Evolutionary conservation across 1,284 basidiomycete species (phyloP), one percentile per base, ranked within the genome.

Genomic region (Ceratobasidium sp.): DNA sequence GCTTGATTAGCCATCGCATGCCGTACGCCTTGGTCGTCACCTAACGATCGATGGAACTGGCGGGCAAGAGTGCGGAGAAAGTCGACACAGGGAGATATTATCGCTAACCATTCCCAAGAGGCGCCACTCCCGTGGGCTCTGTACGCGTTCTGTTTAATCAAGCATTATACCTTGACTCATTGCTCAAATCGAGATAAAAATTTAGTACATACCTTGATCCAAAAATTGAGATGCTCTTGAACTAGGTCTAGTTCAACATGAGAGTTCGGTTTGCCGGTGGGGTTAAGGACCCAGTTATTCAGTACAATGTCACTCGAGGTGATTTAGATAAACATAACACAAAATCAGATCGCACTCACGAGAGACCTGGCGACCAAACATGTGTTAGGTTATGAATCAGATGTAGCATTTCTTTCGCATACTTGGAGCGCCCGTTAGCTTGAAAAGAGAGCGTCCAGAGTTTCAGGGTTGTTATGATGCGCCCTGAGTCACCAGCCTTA

Each of bases 201-300:
- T 42, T 18, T 23, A 42, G 23, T n/a, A 42, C 79, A 20, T 40
- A 83, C 84, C 81, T 85, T 85, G 58, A 85, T 86, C 85, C 85
- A 86, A 70, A 82, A 86, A 67, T 86, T 87, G 68, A 85, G 60
- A 73, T 88, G 87, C 70, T 88, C 86, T 67, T 88, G 87, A 53
- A 87, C 67, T 0, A 88, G 81, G 69, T 88, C 87, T 3, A 86
- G 82, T 33, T 85, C 83, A 0, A 86, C 81, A 68, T 80, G 87
- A 0, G 78, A 71, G 56, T 86, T 83, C 0, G 76, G 77, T 9
- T 83, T 82, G 0, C 87, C 86, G 0, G 85, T 84, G 0, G 84
- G 83, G 78, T 87, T 87, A 1, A 87, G 72, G 0, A 87, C 82
- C 86, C 86, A 87, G 73, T 87, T 87, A 20, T 86, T 84, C 2